Evolutionary conservation across 352 stramenopile genomes (phyloP).

Genomic region (Phytopythium ostracodes): DNA sequence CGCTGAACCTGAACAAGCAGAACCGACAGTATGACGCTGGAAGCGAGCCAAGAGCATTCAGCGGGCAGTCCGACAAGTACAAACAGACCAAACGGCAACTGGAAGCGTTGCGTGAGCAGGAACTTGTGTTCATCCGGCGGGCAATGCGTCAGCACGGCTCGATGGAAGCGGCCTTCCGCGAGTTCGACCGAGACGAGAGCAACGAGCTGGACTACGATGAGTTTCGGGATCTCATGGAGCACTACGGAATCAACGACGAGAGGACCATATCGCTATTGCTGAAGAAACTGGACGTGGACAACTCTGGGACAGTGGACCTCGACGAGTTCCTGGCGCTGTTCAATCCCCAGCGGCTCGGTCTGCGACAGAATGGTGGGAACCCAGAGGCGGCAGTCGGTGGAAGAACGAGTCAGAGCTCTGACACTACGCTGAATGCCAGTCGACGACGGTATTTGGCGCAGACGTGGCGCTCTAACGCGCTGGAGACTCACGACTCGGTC

Average conservation of each 20-base stretch:
- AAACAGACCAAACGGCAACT: conserved; percentile 18
- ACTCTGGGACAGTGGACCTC: conserved; percentile 42
- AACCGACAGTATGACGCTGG: background rate
- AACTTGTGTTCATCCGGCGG: conserved; percentile 45
- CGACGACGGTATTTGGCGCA: conserved; percentile 34
- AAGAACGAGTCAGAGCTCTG: background rate
- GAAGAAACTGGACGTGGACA: conserved; percentile 40
- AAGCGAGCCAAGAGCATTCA: background rate
- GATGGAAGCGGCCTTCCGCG: conserved; percentile 38
- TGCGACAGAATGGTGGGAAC: conserved; percentile 8
- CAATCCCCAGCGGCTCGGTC: conserved; percentile 21
- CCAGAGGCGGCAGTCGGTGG: background rate
- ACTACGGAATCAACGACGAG: conserved; percentile 52
- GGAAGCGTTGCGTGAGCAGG: conserved; percentile 35
- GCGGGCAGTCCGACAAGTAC: conserved; percentile 10
- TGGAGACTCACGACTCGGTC: conserved; percentile 27
- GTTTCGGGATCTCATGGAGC: conserved; percentile 50
- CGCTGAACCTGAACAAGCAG: conserved; percentile 11
- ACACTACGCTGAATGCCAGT: background rate
- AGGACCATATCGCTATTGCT: conserved; percentile 40
- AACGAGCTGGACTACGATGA: conserved; percentile 50
- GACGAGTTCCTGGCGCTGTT: conserved; percentile 60
- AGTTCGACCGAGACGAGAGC: conserved; percentile 27
- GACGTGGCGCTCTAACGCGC: conserved; percentile 40
- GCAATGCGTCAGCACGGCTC: conserved; percentile 36